Conservation (phyloP, 2,329 filamentous ascomycete genomes). For the Exophiala sideris region DNA sequence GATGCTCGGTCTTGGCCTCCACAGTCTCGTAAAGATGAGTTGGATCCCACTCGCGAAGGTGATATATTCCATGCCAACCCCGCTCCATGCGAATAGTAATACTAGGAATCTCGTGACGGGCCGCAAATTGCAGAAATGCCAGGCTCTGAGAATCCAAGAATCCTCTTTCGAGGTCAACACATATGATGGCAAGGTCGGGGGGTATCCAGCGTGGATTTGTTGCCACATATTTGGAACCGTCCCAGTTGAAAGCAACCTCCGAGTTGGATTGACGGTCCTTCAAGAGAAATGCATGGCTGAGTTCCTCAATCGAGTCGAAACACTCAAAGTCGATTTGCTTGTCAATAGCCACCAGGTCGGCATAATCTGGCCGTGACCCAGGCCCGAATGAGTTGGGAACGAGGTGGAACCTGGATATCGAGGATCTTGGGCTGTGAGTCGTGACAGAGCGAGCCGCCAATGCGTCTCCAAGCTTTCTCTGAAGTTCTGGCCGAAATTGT, state of each 20-base stretch:
- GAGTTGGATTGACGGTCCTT: constrained; percentile 29
- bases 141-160: constrained; percentile 27
- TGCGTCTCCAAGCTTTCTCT: constrained; percentile 47
- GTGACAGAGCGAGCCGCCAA: constrained; percentile 40
- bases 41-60: constrained; percentile 22
- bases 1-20: constrained; percentile 28
- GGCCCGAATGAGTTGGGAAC: constrained; percentile 47
- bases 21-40: constrained; percentile 43
- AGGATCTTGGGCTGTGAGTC: constrained; percentile 34
- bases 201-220: constrained; percentile 42
- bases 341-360: constrained; percentile 43
- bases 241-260: constrained; percentile 37
- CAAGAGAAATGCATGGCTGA: constrained; percentile 26
- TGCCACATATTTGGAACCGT: constrained; percentile 37
- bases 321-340: constrained; percentile 48
- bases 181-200: constrained; percentile 47
- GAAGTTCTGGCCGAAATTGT: constrained; percentile 21
- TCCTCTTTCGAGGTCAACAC: constrained; percentile 32
- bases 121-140: constrained; percentile 38
- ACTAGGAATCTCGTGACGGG: constrained; percentile 42
- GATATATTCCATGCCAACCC: constrained; percentile 35
- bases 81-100: constrained; percentile 46
- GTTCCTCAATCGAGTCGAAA: constrained; percentile 31
- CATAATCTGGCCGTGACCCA: constrained; percentile 44
- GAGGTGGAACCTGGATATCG: constrained; percentile 47